Evolutionary conservation across 352 stramenopile genomes (phyloP).

Genomic region (Aphanomyces cochlioides): DNA sequence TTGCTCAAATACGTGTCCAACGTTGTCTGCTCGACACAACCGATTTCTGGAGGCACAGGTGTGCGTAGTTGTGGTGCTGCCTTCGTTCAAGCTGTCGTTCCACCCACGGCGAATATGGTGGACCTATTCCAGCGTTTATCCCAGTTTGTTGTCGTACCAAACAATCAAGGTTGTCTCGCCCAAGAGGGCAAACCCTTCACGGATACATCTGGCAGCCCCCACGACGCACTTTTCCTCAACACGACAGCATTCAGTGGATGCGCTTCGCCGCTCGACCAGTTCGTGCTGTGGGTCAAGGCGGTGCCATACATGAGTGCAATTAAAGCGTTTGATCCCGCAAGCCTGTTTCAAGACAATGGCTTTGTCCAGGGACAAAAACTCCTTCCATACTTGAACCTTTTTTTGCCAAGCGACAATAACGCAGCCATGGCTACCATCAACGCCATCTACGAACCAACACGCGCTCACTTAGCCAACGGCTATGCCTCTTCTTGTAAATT

Average conservation of each 20-base stretch:
- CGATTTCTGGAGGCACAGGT: neutral
- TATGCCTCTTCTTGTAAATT: constrained; percentile 16
- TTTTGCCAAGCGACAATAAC: neutral
- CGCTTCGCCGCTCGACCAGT: constrained; percentile 37
- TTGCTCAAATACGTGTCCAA: constrained; percentile 17
- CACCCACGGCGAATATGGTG: neutral
- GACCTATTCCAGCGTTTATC: neutral
- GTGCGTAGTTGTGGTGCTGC: neutral
- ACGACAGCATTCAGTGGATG: constrained; percentile 31
- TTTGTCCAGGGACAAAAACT: constrained; percentile 29
- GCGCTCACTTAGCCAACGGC: constrained; percentile 26
- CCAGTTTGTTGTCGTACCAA: constrained; percentile 31
- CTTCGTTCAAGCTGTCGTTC: neutral
- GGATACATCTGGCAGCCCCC: constrained; percentile 32
- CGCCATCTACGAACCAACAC: neutral
- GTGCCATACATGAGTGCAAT: constrained; percentile 35
- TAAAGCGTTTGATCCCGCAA: constrained; percentile 29
- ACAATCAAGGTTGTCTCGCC: constrained; percentile 46
- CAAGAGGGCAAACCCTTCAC: constrained; percentile 42
- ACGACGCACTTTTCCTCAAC: constrained; percentile 35
- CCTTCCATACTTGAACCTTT: constrained; percentile 1
- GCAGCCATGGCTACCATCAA: constrained; percentile 5
- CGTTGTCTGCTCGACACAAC: constrained; percentile 2
- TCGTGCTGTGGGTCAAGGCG: constrained; percentile 39
- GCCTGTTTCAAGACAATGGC: constrained; percentile 37